Base-by-base conservation (phyloP, 2,329 filamentous ascomycete species). In the Neofusicoccum ribis region DNA sequence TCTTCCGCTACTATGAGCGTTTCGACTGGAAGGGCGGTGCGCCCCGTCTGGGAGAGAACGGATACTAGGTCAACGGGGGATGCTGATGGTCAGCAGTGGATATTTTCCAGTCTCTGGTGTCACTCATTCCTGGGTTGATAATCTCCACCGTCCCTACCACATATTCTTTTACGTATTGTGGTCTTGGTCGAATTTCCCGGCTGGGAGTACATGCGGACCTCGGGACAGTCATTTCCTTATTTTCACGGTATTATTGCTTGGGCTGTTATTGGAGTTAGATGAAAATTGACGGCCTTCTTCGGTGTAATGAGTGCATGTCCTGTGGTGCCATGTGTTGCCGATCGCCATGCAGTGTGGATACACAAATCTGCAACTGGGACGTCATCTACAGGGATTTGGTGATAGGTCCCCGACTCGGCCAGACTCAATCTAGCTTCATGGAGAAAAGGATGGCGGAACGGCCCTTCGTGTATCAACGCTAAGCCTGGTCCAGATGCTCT, bases 1-100 rank as follows among this genome's bases (percentile, higher is more conserved):
- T 99, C 51, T 99, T 99, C 82, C 88, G 94, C 66, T 97, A 96
- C 83, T 99, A 96, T 75, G 93, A 98, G 82, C 88, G 92, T 66
- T 88, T 96, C 70, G 94, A 91, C 72, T 98, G 86, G 86, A 85
- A 85, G 76, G 87, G 87, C 63, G 86, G 86, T 68, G 84, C 84
- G 69, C 87, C 87, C 52, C 81, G 87, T 72, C 76, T 89, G 74
- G 87, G 87, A 43, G 87, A 89, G 77, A 72, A 74, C 66, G 63
- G 54, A 8, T 65, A 27, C 63, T 64, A 64, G 17, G 20, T 46
- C 36, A n/a, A 43, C 2, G 11, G 8, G 27, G 50, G 17, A 2
- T 23, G 9, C 36, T 43, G 52, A 23, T 20, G 9, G 39, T 20
- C 9, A 14, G n/a, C 5, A 27, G 3, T n/a, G 3, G 23, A 14